Base-by-base conservation (phyloP, 352 stramenopile genomes). In the Phytopythium delawarense region DNA sequence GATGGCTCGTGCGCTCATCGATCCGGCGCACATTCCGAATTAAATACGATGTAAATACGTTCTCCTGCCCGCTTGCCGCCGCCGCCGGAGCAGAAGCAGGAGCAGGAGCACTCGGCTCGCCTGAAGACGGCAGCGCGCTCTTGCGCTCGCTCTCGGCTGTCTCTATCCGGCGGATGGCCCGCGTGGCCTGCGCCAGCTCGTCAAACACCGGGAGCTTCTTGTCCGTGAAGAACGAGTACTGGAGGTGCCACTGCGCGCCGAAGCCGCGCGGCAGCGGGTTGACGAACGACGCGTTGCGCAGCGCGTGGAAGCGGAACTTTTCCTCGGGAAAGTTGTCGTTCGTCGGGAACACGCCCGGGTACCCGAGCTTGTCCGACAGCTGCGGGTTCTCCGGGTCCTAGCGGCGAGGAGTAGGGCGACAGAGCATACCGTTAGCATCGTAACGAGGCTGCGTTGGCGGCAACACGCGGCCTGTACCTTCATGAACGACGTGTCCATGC, bases 141-240 rank as follows among this genome's bases (percentile, higher is more conserved):
- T 60, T 62, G 39, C 32, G 25, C 2, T 59, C 54, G 12, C 35
- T n/a, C 23, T 67, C 62, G 0, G 34, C 50, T 9, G 45, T 59
- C 15, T 77, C 51, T 40, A 76, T 73, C 42, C 76, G 69, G 11
- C 69, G 48, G 61, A 92, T 92, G 7, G 82, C 72, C 7, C 69
- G 65, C 7, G 78, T 67, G 2, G 82, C 78, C 21, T 80, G 67
- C 13, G 73, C 70, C 2, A 91, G 49, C 49, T 88, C 74, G 44
- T 96, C 83, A 72, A 94, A 94, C 57, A 89, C 71, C 0, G 78
- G 72, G 34, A 87, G 72, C 18, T 81, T 82, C 56, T 88, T 92
- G 67, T 94, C 81, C 16, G 77, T 88, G 69, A 96, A 96, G 32
- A 79, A 81, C 30, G 84, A 92, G 59, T 95, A 95, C 59, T 95